phyloP scores from a whole-genome alignment of 106 monocot genomes.

The Allium cepa region DNA sequence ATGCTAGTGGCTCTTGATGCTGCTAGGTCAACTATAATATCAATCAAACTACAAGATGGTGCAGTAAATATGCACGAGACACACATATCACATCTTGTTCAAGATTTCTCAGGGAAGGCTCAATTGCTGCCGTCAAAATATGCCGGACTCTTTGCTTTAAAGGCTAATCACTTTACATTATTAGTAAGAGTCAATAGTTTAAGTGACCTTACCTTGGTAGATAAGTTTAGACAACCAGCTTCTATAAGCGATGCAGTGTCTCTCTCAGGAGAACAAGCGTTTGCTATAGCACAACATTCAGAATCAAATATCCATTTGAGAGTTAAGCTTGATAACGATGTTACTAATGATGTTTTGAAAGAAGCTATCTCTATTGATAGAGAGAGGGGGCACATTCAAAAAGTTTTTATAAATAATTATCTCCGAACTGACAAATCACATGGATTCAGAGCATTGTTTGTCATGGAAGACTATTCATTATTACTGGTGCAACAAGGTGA shows the following conservation, averaged over 20 bases:
- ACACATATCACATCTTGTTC: conserved; percentile 60
- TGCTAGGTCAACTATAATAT: conserved; percentile 45
- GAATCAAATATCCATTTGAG: conserved; percentile 38
- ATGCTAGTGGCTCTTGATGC: conserved; percentile 71
- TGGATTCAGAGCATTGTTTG: conserved; percentile 88
- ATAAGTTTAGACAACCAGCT: conserved; percentile 36
- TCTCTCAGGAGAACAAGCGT: conserved; percentile 56
- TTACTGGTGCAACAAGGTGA: conserved; percentile 85
- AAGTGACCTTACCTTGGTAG: conserved; percentile 42
- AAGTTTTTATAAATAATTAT: conserved; percentile 96
- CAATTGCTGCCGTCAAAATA: conserved; percentile 47
- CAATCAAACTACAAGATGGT: conserved; percentile 37
- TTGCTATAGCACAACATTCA: conserved; percentile 52
- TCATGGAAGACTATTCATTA: conserved; percentile 95
- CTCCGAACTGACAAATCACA: conserved; percentile 77
- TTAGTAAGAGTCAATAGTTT: conserved; percentile 39
- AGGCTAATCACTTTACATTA: conserved; percentile 30
- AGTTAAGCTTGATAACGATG: conserved; percentile 48
- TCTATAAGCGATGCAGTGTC: conserved; percentile 60
- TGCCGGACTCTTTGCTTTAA: conserved; percentile 50
- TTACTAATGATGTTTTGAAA: conserved; percentile 28
- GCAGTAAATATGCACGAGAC: conserved; percentile 38
- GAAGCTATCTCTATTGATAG: conserved; percentile 57
- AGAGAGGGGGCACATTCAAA: conserved; percentile 56
- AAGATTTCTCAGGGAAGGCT: conserved; percentile 42